Percentiles rank a stretch among this genome's conserved stretches.
Evolutionary conservation across 805 yeast species (phyloP).

Genomic region (Barnettozyma siamensis): DNA sequence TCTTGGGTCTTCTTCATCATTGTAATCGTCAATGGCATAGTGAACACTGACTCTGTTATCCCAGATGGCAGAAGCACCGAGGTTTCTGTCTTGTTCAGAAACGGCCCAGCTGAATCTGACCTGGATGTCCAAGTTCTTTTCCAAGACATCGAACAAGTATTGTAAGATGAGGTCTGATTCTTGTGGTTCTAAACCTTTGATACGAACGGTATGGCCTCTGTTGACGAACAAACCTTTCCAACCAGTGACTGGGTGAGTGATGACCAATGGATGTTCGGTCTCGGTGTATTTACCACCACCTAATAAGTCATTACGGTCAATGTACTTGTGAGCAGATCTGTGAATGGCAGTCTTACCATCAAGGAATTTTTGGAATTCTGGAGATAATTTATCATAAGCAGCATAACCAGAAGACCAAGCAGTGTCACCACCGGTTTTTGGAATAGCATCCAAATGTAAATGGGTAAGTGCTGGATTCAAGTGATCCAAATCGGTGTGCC

Average conservation of each 20-base stretch:
- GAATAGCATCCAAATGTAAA: slow-evolving; percentile 45
- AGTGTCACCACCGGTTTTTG: slow-evolving; percentile 51
- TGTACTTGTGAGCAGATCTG: slow-evolving; percentile 34
- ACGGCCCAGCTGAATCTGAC: slow-evolving; percentile 48
- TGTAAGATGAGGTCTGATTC: slow-evolving; percentile 30
- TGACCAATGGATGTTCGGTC: slow-evolving; percentile 49
- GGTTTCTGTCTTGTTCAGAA: slow-evolving; percentile 25
- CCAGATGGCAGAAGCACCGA: slow-evolving; percentile 48
- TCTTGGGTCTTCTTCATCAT: slow-evolving; percentile 50
- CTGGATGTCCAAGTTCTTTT: slow-evolving; percentile 48
- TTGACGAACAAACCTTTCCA: slow-evolving; percentile 52
- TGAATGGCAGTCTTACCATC: slow-evolving; percentile 50
- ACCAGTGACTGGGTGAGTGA: slow-evolving; percentile 62
- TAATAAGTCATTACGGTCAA: slow-evolving; percentile 39
- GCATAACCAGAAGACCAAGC: slow-evolving; percentile 51
- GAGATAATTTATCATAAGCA: slow-evolving; percentile 50
- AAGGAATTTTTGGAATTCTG: slow-evolving; percentile 42
- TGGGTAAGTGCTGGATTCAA: slow-evolving; percentile 54
- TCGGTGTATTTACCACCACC: slow-evolving; percentile 41
- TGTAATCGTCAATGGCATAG: slow-evolving; percentile 43
- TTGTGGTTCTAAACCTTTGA: slow-evolving; percentile 18
- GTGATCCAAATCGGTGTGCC: slow-evolving; percentile 53
- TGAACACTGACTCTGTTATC: slow-evolving; percentile 54
- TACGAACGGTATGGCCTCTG: slow-evolving; percentile 41
- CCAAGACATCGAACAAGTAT: slow-evolving; percentile 39